Percentiles rank a stretch among this genome's conserved stretches.
Evolutionary conservation across 768 basidiomycete genomes (phyloP).

Genomic region (Russula lepida): DNA sequence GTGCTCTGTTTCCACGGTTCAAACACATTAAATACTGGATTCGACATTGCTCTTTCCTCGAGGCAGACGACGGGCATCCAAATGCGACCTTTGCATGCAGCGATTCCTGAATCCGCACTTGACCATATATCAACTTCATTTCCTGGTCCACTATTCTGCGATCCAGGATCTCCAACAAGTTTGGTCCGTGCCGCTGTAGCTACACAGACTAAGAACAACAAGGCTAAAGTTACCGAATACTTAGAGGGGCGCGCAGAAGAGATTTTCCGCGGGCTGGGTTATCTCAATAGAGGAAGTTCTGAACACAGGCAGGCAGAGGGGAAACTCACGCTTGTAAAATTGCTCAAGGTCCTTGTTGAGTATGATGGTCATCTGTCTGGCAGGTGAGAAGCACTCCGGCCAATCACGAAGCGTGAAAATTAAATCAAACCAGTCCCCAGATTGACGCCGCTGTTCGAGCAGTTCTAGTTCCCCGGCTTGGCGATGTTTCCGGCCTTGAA

Average conservation of each 20-base stretch:
- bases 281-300: constrained; percentile 43
- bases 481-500: constrained; percentile 21
- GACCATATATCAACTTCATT: constrained; percentile 49
- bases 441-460: constrained; percentile 67
- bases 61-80: constrained; percentile 62
- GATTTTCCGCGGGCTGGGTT: constrained; percentile 66
- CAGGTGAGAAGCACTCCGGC: constrained; percentile 47
- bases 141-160: constrained; percentile 84
- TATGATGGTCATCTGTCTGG: constrained; percentile 83
- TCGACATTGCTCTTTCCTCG: constrained; percentile 68
- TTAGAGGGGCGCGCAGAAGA: constrained; percentile 69
- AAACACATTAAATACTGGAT: constrained; percentile 56
- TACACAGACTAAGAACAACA: constrained; percentile 72
- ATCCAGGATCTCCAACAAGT: constrained; percentile 56
- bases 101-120: constrained; percentile 61
- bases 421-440: constrained; percentile 37
- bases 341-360: constrained; percentile 76
- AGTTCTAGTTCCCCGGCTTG: constrained; percentile 58
- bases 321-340: constrained; percentile 60
- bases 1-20: constrained; percentile 81
- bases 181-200: constrained; percentile 56
- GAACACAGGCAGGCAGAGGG: constrained; percentile 62
- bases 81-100: constrained; percentile 55
- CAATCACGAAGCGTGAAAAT: neutral
- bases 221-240: constrained; percentile 67